Evolutionary conservation across 2,329 filamentous ascomycete species (phyloP).

Genomic region (Cladophialophora chaetospira): DNA sequence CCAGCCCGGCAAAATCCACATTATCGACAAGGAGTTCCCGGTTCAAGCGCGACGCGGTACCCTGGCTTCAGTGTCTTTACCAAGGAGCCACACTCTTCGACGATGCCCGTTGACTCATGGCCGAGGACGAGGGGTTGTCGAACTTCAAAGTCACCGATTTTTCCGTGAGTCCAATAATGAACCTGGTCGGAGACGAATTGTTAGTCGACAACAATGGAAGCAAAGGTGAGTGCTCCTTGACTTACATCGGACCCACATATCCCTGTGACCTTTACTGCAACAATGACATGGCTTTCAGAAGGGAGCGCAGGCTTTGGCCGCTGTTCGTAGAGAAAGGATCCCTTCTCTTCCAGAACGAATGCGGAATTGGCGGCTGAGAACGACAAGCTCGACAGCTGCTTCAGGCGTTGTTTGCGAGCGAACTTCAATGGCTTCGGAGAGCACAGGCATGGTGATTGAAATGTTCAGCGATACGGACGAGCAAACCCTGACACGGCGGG

Average conservation of each 20-base stretch:
- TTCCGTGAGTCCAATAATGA: conserved; percentile 47
- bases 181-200: conserved; percentile 29
- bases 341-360: not conserved
- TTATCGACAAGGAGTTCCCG: conserved; percentile 49
- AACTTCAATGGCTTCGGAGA: too few species aligned
- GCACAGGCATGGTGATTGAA: too few species aligned
- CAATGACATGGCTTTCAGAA: not conserved
- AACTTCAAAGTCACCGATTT: conserved; percentile 51
- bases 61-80: conserved; percentile 48
- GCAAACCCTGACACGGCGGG: too few species aligned
- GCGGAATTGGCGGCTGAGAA: not conserved
- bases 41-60: conserved; percentile 53
- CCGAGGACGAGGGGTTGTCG: conserved; percentile 44
- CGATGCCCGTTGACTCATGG: conserved; percentile 49
- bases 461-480: too few species aligned
- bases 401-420: too few species aligned
- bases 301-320: not conserved
- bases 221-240: not conserved
- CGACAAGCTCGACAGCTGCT: too few species aligned
- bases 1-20: conserved; percentile 49
- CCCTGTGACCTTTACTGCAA: not conserved
- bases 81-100: conserved; percentile 40
- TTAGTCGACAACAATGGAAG: not conserved
- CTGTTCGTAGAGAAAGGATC: not conserved
- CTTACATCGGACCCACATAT: not conserved